These are phyloP conservation scores for Hymenoscyphus repandus DNA, from an alignment of 2,329 filamentous ascomycete genomes.

Conservation along the genomic window DNA sequence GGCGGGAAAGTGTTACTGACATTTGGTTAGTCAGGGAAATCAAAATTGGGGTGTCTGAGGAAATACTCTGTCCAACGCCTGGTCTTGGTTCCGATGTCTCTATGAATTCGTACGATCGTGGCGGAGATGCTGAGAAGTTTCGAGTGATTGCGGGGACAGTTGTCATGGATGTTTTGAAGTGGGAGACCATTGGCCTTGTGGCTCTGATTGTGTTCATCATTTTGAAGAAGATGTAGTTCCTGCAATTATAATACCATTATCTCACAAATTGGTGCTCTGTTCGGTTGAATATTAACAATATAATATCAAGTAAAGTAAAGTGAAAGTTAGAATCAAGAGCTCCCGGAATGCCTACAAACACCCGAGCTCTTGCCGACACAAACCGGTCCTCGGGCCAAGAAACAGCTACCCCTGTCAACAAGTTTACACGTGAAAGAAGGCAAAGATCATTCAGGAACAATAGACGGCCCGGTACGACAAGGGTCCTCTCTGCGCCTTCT, in stretches of 20 bases:
- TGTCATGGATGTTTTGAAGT: constrained; percentile 23
- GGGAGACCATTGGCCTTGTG: constrained; percentile 28
- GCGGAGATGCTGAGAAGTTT: constrained; percentile 27
- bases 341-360: not conserved
- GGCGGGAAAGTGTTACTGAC: constrained; percentile 84
- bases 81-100: constrained; percentile 76
- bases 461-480: not conserved
- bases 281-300: not conserved
- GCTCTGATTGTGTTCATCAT: constrained; percentile 28
- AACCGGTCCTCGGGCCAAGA: not conserved
- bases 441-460: not conserved
- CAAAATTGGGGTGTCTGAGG: constrained; percentile 2
- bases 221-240: not conserved
- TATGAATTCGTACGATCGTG: constrained; percentile 67
- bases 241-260: no score
- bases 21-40: constrained; percentile 1
- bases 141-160: constrained; percentile 27
- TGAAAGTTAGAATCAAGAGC: not conserved
- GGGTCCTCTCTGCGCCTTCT: not conserved
- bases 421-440: not conserved
- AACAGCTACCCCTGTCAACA: constrained; percentile 16
- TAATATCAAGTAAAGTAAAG: not conserved
- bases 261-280: not conserved
- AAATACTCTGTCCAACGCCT: constrained; percentile 82
- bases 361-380: not conserved